phyloP scores from a whole-genome alignment of 2,329 filamentous ascomycete species.

The Trichoderma polysporum region DNA sequence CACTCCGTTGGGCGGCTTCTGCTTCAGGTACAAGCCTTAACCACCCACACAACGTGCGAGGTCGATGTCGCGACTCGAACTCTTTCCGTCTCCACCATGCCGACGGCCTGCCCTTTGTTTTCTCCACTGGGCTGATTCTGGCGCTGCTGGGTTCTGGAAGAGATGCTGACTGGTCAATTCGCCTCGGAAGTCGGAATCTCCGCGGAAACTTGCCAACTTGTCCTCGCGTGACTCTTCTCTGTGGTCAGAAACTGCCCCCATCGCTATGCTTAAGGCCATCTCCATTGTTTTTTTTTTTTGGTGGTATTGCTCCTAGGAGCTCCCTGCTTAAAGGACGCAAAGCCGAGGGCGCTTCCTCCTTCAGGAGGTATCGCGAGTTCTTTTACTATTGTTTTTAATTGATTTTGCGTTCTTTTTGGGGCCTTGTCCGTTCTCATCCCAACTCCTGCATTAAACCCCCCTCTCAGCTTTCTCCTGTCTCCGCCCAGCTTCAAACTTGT shows the following conservation, averaged over 20 bases:
- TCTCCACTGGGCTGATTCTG: neutral
- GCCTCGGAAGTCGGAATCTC: conserved; percentile 5
- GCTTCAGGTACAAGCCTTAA: neutral
- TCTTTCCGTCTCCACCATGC: conserved; percentile 11
- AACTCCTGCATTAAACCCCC: conserved; percentile 3
- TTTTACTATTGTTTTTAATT: no score
- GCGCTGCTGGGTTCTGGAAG: neutral
- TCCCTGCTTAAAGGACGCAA: no score
- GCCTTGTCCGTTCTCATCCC: neutral
- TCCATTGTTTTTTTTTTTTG: no score
- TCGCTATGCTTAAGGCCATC: neutral
- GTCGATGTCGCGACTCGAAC: neutral
- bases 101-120: neutral
- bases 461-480: neutral
- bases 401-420: neutral
- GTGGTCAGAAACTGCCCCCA: neutral
- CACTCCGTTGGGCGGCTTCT: conserved; percentile 7
- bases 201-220: neutral
- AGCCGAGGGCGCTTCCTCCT: no score
- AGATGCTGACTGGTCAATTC: conserved; percentile 11
- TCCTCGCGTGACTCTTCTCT: neutral
- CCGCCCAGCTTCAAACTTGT: neutral
- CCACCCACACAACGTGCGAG: neutral
- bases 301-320: neutral
- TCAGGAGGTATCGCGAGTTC: neutral